phyloP scores from a whole-genome alignment of 306 rosid species.

The Mimosa bimucronata region DNA sequence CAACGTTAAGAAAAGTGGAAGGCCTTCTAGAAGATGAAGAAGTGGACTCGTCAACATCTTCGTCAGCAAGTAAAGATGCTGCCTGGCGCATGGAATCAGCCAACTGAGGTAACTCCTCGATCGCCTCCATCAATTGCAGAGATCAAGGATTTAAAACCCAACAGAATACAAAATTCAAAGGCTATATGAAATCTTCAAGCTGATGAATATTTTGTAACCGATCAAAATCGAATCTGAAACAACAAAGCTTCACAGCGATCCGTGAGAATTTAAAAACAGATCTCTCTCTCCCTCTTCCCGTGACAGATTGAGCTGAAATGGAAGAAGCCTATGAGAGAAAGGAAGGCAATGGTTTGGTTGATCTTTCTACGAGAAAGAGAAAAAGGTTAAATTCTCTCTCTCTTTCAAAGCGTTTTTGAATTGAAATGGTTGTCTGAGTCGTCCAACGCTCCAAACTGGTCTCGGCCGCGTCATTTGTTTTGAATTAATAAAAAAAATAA shows the following conservation, averaged over 20 bases:
- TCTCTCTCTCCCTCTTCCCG: slow-evolving; percentile 31
- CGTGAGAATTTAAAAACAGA: slow-evolving; percentile 36
- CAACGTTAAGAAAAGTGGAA: slow-evolving; percentile 92
- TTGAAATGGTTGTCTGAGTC: slow-evolving; percentile 14
- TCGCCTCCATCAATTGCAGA: slow-evolving; percentile 75
- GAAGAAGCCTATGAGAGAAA: not conserved
- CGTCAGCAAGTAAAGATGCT: slow-evolving; percentile 84
- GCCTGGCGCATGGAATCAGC: slow-evolving; percentile 96
- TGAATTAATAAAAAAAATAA: not conserved
- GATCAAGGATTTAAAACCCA: slow-evolving; percentile 52
- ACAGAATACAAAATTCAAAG: not conserved
- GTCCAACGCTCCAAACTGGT: not conserved
- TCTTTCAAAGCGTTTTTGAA: slow-evolving; percentile 12
- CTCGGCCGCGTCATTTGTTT: not conserved
- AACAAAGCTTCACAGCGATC: slow-evolving; percentile 34
- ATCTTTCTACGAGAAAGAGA: slow-evolving; percentile 30
- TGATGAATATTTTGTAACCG: slow-evolving; percentile 29
- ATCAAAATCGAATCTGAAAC: slow-evolving; percentile 49
- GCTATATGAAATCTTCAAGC: slow-evolving; percentile 5
- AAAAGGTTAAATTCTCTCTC: slow-evolving; percentile 19
- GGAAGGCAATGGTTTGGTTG: slow-evolving; percentile 4
- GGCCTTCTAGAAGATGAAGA: slow-evolving; percentile 64
- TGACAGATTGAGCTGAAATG: not conserved
- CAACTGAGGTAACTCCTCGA: slow-evolving; percentile 82
- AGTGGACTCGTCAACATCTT: slow-evolving; percentile 73